A percentile compares a stretch with the other conserved stretches of the same genome.
phyloP scores from a whole-genome alignment of 768 basidiomycete genomes.

The Phylloporus sp. region DNA sequence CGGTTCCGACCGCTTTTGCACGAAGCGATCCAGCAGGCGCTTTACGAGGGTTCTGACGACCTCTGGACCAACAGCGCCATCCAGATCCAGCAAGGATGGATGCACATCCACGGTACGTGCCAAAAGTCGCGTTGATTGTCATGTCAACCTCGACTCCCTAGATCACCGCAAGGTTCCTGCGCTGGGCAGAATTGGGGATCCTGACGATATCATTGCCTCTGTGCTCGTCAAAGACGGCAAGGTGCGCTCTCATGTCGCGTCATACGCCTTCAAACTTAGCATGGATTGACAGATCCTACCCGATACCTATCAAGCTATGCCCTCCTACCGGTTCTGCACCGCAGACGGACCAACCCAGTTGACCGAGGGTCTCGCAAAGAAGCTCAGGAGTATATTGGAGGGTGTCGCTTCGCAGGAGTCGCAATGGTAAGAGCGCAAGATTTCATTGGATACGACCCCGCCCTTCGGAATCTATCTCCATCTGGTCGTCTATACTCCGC shows the following conservation, averaged over 20 bases:
- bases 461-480: no score
- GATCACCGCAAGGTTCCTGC: constrained; percentile 75
- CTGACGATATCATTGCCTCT: constrained; percentile 78
- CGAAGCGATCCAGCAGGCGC: constrained; percentile 49
- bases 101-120: constrained; percentile 67
- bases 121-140: background rate
- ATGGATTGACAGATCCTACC: constrained; percentile 46
- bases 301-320: constrained; percentile 82
- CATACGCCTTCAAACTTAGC: background rate
- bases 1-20: constrained; percentile 60
- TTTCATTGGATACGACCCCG: background rate
- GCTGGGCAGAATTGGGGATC: constrained; percentile 71
- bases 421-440: background rate
- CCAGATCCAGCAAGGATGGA: constrained; percentile 75
- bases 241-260: constrained; percentile 32
- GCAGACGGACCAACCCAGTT: constrained; percentile 66
- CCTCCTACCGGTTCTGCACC: constrained; percentile 77
- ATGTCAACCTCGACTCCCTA: constrained; percentile 21
- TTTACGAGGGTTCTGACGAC: constrained; percentile 59
- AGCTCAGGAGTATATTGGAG: constrained; percentile 41
- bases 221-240: constrained; percentile 70
- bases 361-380: constrained; percentile 59
- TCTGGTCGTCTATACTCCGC: no score
- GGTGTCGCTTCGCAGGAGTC: constrained; percentile 32
- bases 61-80: constrained; percentile 61